Conservation (phyloP, 2,329 filamentous ascomycete genomes). For the Botrytis fabae region DNA sequence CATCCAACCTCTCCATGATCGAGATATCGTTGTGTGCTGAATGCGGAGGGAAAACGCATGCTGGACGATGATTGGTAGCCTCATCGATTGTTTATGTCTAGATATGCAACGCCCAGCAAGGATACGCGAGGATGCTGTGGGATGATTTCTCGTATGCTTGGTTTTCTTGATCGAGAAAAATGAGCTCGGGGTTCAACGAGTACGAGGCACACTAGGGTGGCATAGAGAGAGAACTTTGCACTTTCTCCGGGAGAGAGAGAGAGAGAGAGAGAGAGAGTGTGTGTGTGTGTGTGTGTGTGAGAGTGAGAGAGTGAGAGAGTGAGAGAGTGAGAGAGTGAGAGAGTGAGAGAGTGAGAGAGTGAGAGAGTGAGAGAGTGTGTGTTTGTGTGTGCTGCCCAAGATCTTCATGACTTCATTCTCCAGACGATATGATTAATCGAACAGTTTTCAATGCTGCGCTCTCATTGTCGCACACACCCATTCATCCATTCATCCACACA, state of each 20-base stretch:
- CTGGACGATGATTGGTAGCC: conserved; percentile 15
- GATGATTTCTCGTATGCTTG: conserved; percentile 15
- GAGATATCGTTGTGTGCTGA: background rate
- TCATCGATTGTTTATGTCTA: conserved; percentile 20
- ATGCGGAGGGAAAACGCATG: background rate
- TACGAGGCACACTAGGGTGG: background rate
- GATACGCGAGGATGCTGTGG: conserved; percentile 9
- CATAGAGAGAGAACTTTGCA: background rate
- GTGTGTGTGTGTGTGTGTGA: no score
- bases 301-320: no score
- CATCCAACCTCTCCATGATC: conserved; percentile 2
- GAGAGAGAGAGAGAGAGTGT: no score
- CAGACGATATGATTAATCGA: background rate
- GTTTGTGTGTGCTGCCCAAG: background rate
- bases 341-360: no score
- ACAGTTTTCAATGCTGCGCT: background rate
- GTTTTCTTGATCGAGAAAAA: background rate
- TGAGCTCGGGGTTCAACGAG: conserved; percentile 5
- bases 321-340: no score
- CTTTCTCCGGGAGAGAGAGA: background rate
- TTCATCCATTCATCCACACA: background rate
- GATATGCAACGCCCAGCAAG: conserved; percentile 4
- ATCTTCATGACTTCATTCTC: background rate
- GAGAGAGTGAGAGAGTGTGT: no score
- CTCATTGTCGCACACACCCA: background rate